Evolutionary conservation across 140 eudicot genomes (phyloP), one percentile per base, ranked within the genome.

Genomic region (Flaveria floridana): DNA sequence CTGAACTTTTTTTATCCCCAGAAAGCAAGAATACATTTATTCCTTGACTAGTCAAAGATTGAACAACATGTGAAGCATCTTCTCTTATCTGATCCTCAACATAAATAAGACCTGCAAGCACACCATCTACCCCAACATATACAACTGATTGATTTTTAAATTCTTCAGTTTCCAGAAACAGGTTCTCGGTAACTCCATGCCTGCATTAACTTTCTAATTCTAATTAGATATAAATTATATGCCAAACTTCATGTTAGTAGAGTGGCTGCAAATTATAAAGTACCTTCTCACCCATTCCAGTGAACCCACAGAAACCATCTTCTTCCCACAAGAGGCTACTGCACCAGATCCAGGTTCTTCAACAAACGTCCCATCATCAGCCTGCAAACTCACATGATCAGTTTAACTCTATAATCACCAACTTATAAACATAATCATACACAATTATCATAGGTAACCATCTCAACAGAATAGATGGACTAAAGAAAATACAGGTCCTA

Each of bases 321-420:
- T 94, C 15, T 81, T 79, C 72, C 73, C 96, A 81, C 89, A 65
- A 69, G 87, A 86, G 70, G 96, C 99, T 66, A 87, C 85, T 14
- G 97, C 99, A 84, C 99, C 97, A 73, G 97, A 94, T 57, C 99
- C 99, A 50, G 99, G 99, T 86, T 94, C 97, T 87, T 94, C 99
- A 74, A 78, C 66, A 81, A 83, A 94, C 10, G 95, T 90, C 73
- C 97, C 96, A 78, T 94, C 99, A 25, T 64, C 85, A 51, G 80
- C 87, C 97, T 91, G 83, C 78, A 79, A 42, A 63, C 16, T 34
- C 55, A 14, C 57, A 53, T 62, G 20, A 59, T 42, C 28, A 19
- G 19, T 56, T 69, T 44, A 61, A 61, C 18, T 62, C 62, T 69
- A 48, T 34, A 64, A 18, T 34, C 44, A 21, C 65, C 57, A 52